phyloP scores from a whole-genome alignment of 176 grass and related monocot species.

The Oryza nivara region DNA sequence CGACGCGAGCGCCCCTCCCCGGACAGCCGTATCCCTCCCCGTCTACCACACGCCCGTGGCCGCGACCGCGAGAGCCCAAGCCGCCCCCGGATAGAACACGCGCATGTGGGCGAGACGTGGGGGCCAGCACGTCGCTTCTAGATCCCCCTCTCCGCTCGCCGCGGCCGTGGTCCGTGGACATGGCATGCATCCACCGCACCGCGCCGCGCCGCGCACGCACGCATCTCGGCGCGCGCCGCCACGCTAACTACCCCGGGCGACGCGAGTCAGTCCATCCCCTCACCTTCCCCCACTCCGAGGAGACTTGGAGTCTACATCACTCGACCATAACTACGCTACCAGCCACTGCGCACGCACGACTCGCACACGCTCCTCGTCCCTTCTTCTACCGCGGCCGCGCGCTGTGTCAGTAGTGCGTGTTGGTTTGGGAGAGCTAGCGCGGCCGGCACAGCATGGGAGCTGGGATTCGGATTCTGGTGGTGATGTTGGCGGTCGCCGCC shows the following conservation, averaged over 20 bases:
- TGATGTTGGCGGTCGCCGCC: conserved; percentile 17
- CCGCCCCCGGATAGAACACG: not conserved
- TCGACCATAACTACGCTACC: conserved; percentile 20
- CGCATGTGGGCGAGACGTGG: conserved; percentile 23
- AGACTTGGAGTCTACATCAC: conserved; percentile 37
- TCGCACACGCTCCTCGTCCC: conserved; percentile 16
- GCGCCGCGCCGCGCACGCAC: conserved; percentile 20
- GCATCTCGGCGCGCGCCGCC: conserved; percentile 17
- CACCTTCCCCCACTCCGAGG: not conserved
- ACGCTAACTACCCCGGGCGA: not conserved
- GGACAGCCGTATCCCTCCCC: not conserved
- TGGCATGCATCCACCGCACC: not conserved
- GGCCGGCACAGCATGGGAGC: conserved; percentile 29
- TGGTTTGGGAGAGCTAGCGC: not conserved
- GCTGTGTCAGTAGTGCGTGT: not conserved
- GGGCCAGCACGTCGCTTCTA: not conserved
- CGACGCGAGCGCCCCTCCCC: not conserved
- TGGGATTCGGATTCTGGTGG: conserved; percentile 39
- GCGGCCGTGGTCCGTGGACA: not conserved
- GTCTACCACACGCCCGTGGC: too few species aligned
- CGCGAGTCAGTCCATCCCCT: not conserved
- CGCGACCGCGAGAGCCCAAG: not conserved
- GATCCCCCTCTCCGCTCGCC: not conserved
- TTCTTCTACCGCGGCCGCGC: not conserved
- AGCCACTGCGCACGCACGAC: not conserved